Evolutionary conservation across 805 yeast genomes (phyloP).

Genomic region (Pichia occidentalis): DNA sequence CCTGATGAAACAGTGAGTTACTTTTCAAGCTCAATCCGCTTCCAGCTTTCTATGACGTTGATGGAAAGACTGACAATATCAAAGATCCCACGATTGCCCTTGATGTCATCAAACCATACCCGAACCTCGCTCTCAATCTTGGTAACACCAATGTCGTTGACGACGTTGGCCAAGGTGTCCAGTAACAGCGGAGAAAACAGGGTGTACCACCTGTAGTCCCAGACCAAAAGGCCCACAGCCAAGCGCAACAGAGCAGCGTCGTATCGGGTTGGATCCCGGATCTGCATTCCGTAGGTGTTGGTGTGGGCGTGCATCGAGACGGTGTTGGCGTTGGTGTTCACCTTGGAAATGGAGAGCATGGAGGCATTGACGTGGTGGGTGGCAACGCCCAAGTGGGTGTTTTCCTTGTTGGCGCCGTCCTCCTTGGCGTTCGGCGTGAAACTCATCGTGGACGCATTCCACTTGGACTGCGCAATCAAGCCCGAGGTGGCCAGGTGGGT

Average conservation of each 20-base stretch:
- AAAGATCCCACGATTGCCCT: constrained; percentile 46
- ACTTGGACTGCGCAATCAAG: constrained; percentile 1
- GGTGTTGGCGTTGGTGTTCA: neutral
- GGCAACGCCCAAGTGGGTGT: neutral
- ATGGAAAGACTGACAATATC: constrained; percentile 50
- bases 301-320: too few species aligned
- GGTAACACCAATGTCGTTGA: constrained; percentile 70
- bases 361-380: constrained; percentile 1
- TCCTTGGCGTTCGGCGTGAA: constrained; percentile 1
- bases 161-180: constrained; percentile 50
- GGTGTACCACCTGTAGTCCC: constrained; percentile 97
- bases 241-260: constrained; percentile 60
- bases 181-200: constrained; percentile 74
- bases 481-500: neutral
- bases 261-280: constrained; percentile 25
- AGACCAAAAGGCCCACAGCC: constrained; percentile 76
- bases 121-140: constrained; percentile 68
- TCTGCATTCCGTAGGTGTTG: too few species aligned
- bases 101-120: constrained; percentile 51
- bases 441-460: constrained; percentile 7
- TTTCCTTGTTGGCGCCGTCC: neutral
- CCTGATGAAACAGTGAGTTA: constrained; percentile 6
- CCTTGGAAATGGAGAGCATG: neutral
- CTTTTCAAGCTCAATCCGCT: constrained; percentile 31
- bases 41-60: constrained; percentile 39